phyloP scores from a whole-genome alignment of 2,329 filamentous ascomycete species.

The Dothistroma septosporum region DNA sequence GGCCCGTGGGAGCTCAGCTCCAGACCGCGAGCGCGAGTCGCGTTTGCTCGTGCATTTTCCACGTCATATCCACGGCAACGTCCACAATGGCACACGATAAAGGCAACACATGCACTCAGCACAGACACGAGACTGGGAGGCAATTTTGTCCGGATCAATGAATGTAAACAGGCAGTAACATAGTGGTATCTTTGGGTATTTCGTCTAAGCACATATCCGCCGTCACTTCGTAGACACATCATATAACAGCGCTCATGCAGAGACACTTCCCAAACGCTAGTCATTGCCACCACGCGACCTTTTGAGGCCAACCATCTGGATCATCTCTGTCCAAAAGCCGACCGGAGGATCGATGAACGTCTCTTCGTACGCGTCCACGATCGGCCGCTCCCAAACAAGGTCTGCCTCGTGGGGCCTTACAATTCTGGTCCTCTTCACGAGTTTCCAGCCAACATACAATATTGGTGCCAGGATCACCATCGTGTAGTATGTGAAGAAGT shows the following conservation, averaged over 20 bases:
- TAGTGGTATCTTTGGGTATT: neutral
- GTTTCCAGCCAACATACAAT: constrained; percentile 59
- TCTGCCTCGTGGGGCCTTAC: constrained; percentile 54
- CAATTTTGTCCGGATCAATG: neutral
- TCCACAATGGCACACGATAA: neutral
- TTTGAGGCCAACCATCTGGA: constrained; percentile 40
- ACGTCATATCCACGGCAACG: neutral
- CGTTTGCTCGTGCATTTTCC: neutral
- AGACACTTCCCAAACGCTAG: constrained; percentile 3
- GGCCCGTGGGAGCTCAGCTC: neutral
- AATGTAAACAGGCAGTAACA: neutral
- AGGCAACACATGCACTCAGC: neutral
- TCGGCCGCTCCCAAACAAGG: constrained; percentile 58
- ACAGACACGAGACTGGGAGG: neutral
- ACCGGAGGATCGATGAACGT: constrained; percentile 47
- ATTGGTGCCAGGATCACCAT: constrained; percentile 54
- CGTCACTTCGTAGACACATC: neutral
- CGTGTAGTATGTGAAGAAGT: constrained; percentile 50
- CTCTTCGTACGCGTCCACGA: constrained; percentile 57
- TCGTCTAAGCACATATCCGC: neutral
- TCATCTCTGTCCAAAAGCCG: constrained; percentile 55
- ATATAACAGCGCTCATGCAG: neutral
- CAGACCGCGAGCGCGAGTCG: neutral
- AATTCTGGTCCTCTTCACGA: constrained; percentile 57
- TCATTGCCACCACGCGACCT: constrained; percentile 14